Conservation (phyloP, 805 yeast species). For the Scheffersomyces stipitis region DNA sequence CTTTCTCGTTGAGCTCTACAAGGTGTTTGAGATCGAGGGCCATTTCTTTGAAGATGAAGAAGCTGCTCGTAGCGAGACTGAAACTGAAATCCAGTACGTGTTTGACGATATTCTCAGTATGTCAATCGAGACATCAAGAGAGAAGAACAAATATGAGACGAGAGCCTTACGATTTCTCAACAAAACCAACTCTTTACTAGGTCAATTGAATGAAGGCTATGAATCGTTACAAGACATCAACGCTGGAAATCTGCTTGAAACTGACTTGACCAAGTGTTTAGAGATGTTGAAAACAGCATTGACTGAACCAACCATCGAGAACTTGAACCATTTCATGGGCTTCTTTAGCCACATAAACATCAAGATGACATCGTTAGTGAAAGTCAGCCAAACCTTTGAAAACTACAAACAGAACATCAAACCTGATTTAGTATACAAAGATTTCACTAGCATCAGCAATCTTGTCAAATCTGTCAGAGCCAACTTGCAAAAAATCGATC, state of each 20-base stretch:
- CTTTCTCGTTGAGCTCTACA: constrained; percentile 60
- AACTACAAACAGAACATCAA: constrained; percentile 5
- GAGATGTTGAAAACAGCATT: not conserved
- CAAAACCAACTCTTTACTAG: constrained; percentile 14
- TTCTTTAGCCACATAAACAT: not conserved
- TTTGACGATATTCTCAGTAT: constrained; percentile 8
- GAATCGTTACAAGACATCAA: not conserved
- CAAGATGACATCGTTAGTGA: constrained; percentile 2
- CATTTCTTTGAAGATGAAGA: not conserved
- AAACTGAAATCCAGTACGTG: not conserved
- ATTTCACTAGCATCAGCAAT: constrained; percentile 13
- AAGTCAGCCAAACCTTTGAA: constrained; percentile 6
- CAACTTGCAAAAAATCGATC: constrained; percentile 13
- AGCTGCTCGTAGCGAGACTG: not conserved
- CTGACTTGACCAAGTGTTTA: not conserved
- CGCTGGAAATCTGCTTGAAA: not conserved
- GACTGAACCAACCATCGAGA: not conserved
- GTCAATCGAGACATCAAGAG: constrained; percentile 13
- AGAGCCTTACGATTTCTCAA: constrained; percentile 28
- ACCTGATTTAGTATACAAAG: constrained; percentile 11
- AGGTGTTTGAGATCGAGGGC: constrained; percentile 27
- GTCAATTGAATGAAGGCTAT: constrained; percentile 1
- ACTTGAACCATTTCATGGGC: not conserved
- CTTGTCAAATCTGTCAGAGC: constrained; percentile 8
- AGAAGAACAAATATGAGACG: constrained; percentile 32